A percentile compares a stretch with the other conserved stretches of the same genome.
phyloP scores from a whole-genome alignment of 2,329 filamentous ascomycete species.

The Cordyceps cateniannulata region DNA sequence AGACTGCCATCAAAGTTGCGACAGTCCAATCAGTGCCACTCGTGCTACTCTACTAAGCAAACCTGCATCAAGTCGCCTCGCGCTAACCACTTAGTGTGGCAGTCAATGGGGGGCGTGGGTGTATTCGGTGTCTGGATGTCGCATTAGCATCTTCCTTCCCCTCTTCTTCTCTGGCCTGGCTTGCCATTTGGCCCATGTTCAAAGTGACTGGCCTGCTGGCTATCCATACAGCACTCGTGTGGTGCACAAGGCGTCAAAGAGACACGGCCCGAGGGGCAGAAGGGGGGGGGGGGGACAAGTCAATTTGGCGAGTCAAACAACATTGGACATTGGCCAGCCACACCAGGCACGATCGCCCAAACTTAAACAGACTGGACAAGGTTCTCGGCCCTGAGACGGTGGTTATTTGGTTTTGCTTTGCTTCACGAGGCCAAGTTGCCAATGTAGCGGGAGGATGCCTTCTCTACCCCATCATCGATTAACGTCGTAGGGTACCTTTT shows the following conservation, averaged over 20 bases:
- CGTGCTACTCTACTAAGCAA: constrained; percentile 9
- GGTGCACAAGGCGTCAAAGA: not conserved
- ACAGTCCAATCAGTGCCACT: constrained; percentile 1
- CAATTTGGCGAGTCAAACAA: not conserved
- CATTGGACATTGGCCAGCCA: not conserved
- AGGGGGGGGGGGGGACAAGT: not conserved
- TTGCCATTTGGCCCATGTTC: not conserved
- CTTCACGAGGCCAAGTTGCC: no score
- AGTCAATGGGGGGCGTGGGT: not conserved
- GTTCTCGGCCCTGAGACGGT: not conserved
- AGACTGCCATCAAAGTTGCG: not conserved
- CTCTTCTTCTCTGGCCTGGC: not conserved
- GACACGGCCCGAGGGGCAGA: not conserved
- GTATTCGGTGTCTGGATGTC: not conserved
- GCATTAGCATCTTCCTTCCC: not conserved
- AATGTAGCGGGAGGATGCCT: no score
- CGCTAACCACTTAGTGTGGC: not conserved
- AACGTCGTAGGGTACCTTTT: not conserved
- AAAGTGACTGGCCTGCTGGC: no score
- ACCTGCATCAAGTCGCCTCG: constrained; percentile 7
- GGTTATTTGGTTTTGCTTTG: no score
- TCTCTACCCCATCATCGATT: no score
- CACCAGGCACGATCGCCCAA: not conserved
- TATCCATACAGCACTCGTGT: no score
- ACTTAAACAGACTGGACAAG: not conserved